phyloP scores from a whole-genome alignment of 139 green algal species.

The Ettlia oleoabundans region DNA sequence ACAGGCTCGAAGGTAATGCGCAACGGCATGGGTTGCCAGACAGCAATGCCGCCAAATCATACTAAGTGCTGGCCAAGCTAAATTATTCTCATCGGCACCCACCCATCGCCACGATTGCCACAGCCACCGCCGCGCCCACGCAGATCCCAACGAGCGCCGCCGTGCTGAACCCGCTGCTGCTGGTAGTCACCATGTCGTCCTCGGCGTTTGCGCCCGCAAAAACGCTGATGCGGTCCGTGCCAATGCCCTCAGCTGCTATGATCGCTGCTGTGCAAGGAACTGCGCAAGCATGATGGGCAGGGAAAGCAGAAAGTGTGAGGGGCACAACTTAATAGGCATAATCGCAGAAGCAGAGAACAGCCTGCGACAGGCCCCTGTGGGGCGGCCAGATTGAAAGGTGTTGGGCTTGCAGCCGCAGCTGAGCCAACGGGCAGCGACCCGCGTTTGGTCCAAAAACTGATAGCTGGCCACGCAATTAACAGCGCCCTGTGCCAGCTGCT shows the following conservation, averaged over 20 bases:
- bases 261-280: neutral
- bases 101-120: neutral
- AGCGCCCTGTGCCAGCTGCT: neutral
- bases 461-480: neutral
- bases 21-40: neutral
- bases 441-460: too few relatives aligned
- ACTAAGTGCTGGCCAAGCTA: too few relatives aligned
- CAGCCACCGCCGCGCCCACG: neutral
- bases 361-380: too few relatives aligned
- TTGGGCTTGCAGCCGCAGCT: too few relatives aligned
- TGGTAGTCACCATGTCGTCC: neutral
- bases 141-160: slow-evolving; percentile 1
- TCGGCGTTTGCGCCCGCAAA: too few relatives aligned
- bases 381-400: too few relatives aligned
- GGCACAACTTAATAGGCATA: neutral
- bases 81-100: too few relatives aligned
- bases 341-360: neutral
- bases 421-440: too few relatives aligned
- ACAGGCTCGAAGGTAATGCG: neutral
- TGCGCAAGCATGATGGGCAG: neutral
- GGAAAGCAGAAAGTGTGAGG: neutral
- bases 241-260: neutral
- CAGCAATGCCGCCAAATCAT: too few relatives aligned
- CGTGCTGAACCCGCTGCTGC: slow-evolving; percentile 11
- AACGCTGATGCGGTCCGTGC: too few relatives aligned